Conservation (phyloP, 495 filamentous ascomycete genomes). For the Thozetella sp. region DNA sequence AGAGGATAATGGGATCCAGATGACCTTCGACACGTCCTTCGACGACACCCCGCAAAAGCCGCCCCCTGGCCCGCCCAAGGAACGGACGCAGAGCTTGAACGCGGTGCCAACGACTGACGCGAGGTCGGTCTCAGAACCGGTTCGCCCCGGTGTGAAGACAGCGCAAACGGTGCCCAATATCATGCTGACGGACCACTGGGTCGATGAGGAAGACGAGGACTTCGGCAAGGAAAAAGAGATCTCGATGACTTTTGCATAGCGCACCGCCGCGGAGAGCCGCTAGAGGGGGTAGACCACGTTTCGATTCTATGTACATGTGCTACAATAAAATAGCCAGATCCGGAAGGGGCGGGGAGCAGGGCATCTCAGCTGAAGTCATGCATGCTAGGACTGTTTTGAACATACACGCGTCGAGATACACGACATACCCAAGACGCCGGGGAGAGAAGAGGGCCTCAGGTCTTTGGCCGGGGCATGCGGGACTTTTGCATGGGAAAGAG, state of each 20-base stretch:
- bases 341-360: too few species aligned
- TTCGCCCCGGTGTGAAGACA: constrained; percentile 38
- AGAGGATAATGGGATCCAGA: constrained; percentile 50
- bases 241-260: constrained; percentile 72
- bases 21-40: constrained; percentile 74
- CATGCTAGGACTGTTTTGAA: not conserved
- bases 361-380: not conserved
- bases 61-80: constrained; percentile 24
- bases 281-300: not conserved
- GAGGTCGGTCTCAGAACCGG: constrained; percentile 31
- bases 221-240: constrained; percentile 73
- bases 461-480: too few species aligned
- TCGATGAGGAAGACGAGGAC: constrained; percentile 75
- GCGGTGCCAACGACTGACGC: constrained; percentile 21
- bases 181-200: constrained; percentile 78
- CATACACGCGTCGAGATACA: not conserved
- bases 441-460: not conserved
- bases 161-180: constrained; percentile 40
- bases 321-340: too few species aligned
- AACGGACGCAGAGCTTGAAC: constrained; percentile 11
- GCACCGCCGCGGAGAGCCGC: not conserved
- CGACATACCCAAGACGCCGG: not conserved
- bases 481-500: too few species aligned
- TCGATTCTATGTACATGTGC: not conserved
- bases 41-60: constrained; percentile 31